Evolutionary conservation across 345 rosid species (phyloP), one percentile per base, ranked within the genome.

Genomic region (Moricandia moricandioides): DNA sequence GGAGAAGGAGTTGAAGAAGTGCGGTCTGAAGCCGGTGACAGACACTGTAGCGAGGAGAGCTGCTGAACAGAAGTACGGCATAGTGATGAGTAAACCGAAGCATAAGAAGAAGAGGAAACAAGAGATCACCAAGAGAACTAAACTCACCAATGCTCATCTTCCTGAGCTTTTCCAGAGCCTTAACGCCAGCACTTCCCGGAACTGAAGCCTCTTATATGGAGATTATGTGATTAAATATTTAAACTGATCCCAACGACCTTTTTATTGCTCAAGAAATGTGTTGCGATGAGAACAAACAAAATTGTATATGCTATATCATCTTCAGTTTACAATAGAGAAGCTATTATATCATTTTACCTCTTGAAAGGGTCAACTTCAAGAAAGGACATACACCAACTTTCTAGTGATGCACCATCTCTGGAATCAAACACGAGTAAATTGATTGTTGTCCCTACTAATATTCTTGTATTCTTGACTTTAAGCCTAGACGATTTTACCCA

Each of bases 81-180:
- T 86, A 68, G 58, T 83, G 2, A n/a, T 82, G 12, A 86, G 87
- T 17, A 52, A 31, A 82, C 82, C 81, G 24, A 88, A 86, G 67
- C 65, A 67, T 5, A 88, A 85, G 88, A 87, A 91, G 89, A 89
- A 87, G 90, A 91, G 85, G 87, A 88, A 82, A 82, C 85, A 83
- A 17, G 90, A 86, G 79, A 85, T 91, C 82, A 88, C 83, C 78
- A 91, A 89, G 89, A 89, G 88, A 80, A 84, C 96, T 26, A 91
- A 86, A 86, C 86, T 93, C 21, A 93, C 95, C 16, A 91, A 93
- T 70, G 82, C 85, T 2, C 93, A 88, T 81, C 91, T 93, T 81
- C 96, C 94, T 0, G 91, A 86, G 74, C 93, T 88, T 54, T 91
- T 93, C 67, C 70, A 82, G 62, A 68, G 65, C 67, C 77, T 84